Evolutionary conservation across 345 rosid genomes (phyloP), one percentile per base, ranked within the genome.

Genomic region (Acer saccharum): DNA sequence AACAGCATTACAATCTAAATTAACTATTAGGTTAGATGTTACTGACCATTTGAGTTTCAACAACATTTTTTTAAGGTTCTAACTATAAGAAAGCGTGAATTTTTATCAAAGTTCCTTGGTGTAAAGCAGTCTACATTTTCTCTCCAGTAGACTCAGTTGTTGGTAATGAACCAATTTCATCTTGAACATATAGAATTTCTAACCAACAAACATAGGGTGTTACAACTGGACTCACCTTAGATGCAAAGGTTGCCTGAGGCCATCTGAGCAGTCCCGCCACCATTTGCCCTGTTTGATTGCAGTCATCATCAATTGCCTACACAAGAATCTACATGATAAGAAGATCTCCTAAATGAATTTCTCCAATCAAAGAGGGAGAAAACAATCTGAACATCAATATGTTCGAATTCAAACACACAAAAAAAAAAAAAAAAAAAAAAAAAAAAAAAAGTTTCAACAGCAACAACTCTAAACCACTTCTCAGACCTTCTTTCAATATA

Each of bases 241-340:
- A 95, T 76, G 94, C 97, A 90, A 93, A 95, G 18, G 98, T 93
- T 71, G 93, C 98, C 77, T 95, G 99, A 61, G 99, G 94, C 99
- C 99, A 95, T 78, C 87, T 87, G 46, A 93, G 94, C 81, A 95
- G 85, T 57, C 96, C 99, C 5, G 99, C 99, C 68, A 95, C 88
- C 98, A 95, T 93, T 80, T 95, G 98, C 76, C 98, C 99, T 32
- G 99, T 93, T 85, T 93, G 98, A 86, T 95, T 93, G 83, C 97
- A 95, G 52, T 95, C 99, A 87, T 95, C 94, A 83, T 95, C 99
- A 81, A 93, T 92, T n/a, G 98, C 97, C 99, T 95, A 80, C 81
- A 78, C 41, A 68, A 63, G 48, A 74, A 70, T 60, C 69, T 11
- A 27, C 71, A 55, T 68, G 41, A 71, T 73, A 79, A 73, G 76